A percentile compares a stretch with the other conserved stretches of the same genome.
These are phyloP conservation scores for Porphyra umbilicalis DNA, from an alignment of 31 red algal species.

Conservation along the genomic window DNA sequence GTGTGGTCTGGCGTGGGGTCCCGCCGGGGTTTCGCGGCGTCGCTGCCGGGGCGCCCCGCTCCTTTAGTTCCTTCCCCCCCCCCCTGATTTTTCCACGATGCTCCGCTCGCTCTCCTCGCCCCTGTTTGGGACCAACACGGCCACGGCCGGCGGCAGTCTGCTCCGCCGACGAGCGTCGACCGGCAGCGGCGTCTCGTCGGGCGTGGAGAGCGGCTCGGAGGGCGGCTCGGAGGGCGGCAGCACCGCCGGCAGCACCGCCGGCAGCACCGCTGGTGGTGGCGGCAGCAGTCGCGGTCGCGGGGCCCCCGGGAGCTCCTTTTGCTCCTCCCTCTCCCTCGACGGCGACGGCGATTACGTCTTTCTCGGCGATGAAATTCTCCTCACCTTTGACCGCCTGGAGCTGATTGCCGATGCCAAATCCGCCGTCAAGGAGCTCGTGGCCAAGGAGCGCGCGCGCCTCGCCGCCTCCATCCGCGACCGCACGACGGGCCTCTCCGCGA, in stretches of 20 bases:
- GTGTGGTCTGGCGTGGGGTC: no score
- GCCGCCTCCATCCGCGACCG: background rate
- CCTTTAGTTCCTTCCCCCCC: background rate
- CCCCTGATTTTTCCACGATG: background rate
- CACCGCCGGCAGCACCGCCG: background rate
- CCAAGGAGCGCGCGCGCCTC: slow-evolving; percentile 1
- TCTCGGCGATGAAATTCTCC: background rate
- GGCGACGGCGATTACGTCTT: background rate
- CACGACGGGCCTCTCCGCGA: background rate
- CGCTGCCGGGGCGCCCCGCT: background rate
- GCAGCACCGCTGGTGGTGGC: background rate
- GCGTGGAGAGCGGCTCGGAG: background rate
- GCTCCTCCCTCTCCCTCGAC: background rate
- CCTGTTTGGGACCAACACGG: background rate
- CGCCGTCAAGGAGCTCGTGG: slow-evolving; percentile 1
- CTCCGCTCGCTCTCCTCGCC: background rate
- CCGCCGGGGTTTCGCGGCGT: no score
- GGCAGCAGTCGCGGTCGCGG: no score
- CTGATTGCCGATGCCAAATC: slow-evolving; percentile 4
- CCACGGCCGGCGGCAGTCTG: background rate
- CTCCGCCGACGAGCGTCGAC: no score
- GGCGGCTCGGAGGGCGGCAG: background rate
- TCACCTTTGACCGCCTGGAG: slow-evolving; percentile 8
- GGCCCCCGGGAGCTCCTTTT: background rate
- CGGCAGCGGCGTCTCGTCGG: background rate